Evolutionary conservation across 768 basidiomycete genomes (phyloP).

Genomic region (Pleurotus ostreatus): DNA sequence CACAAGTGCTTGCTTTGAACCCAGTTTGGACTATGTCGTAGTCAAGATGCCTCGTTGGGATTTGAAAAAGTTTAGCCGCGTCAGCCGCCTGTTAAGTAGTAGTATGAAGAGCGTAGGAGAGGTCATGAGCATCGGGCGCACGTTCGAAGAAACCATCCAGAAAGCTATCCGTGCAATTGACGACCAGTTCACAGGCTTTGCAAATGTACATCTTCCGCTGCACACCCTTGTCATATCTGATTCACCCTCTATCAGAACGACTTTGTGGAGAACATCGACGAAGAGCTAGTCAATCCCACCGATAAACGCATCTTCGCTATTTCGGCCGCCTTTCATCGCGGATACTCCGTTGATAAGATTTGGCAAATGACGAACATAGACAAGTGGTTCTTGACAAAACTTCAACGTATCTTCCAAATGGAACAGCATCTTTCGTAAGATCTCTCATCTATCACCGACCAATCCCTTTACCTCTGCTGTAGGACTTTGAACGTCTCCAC

Average conservation of each 20-base stretch:
- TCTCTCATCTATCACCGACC: not conserved
- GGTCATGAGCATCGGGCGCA: constrained; percentile 98
- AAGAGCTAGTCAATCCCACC: constrained; percentile 90
- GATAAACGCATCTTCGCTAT: constrained; percentile 98
- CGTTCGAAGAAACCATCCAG: constrained; percentile 98
- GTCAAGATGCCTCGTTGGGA: constrained; percentile 99
- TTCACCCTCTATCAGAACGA: constrained; percentile 57
- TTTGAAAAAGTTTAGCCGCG: constrained; percentile 94
- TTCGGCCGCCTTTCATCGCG: constrained; percentile 87
- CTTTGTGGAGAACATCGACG: constrained; percentile 85
- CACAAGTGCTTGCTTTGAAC: constrained; percentile 97
- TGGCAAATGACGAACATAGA: constrained; percentile 99
- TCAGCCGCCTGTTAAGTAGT: constrained; percentile 85
- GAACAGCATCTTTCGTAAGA: constrained; percentile 72
- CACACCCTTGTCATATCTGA: not conserved
- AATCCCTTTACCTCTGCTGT: constrained; percentile 7
- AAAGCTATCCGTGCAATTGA: constrained; percentile 98
- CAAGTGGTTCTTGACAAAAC: constrained; percentile 94
- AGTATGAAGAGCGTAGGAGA: constrained; percentile 99
- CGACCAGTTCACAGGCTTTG: constrained; percentile 91
- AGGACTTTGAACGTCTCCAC: constrained; percentile 65
- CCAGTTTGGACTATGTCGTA: constrained; percentile 93
- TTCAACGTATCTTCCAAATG: constrained; percentile 80
- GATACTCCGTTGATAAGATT: constrained; percentile 93
- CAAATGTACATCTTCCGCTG: constrained; percentile 45